Percentiles rank a stretch among this genome's conserved stretches.
Evolutionary conservation across 2,329 filamentous ascomycete species (phyloP).

Genomic region (Aspergillus candidus): DNA sequence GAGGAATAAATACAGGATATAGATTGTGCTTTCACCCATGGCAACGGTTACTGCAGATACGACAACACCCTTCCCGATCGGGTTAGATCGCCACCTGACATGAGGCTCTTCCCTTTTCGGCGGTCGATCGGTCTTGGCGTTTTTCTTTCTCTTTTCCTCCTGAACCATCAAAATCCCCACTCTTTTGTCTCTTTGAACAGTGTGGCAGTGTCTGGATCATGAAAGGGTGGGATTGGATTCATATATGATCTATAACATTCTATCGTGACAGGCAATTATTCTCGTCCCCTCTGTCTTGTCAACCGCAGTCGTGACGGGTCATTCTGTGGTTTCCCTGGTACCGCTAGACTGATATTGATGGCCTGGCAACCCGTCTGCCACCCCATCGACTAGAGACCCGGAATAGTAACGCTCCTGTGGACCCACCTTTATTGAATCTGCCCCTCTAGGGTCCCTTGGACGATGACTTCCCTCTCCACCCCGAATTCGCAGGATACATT

Average conservation of each 20-base stretch:
- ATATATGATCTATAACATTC: not conserved
- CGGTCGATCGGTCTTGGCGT: conserved; percentile 29
- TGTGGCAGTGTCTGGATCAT: no score
- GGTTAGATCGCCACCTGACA: conserved; percentile 41
- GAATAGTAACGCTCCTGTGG: conserved; percentile 14
- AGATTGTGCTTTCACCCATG: conserved; percentile 27
- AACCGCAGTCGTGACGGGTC: no score
- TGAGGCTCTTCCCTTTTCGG: conserved; percentile 46
- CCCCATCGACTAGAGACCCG: conserved; percentile 15
- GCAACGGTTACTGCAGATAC: conserved; percentile 38
- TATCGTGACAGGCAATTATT: not conserved
- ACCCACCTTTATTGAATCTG: conserved; percentile 29
- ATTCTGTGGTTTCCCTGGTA: not conserved
- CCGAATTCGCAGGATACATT: conserved; percentile 63
- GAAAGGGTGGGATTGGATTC: not conserved
- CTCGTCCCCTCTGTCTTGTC: not conserved
- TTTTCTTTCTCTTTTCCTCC: conserved; percentile 7
- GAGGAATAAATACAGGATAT: conserved; percentile 34
- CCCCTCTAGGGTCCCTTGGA: conserved; percentile 23
- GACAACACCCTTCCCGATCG: conserved; percentile 28
- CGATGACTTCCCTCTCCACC: conserved; percentile 31
- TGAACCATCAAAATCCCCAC: conserved; percentile 3
- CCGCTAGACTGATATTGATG: conserved; percentile 17
- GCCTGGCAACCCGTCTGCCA: conserved; percentile 20
- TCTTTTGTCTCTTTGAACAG: not conserved